Evolutionary conservation across 1,284 basidiomycete species (phyloP), one percentile per base, ranked within the genome.

Genomic region (Phlebopus sp.): DNA sequence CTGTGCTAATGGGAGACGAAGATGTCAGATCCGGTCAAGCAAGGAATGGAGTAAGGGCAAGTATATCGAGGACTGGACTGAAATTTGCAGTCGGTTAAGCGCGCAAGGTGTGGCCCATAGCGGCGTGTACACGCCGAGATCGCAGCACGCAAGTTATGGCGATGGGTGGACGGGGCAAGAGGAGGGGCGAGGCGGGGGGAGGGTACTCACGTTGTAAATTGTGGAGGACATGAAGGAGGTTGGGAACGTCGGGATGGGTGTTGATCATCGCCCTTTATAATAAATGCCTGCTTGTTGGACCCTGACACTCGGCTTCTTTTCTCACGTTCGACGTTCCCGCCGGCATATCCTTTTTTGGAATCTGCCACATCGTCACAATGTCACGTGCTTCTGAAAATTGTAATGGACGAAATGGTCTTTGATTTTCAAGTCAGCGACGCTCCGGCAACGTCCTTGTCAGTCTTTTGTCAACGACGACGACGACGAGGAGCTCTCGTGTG

Each of bases 1-100:
- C 85, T 78, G 59, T 86, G 84, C 84, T 87, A 69, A 42, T 49
- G 41, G 27, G 37, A 51, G 9, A 37, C 31, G 37, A 46, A 31
- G 5, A 55, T 1, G 50, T 66, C 4, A 66, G 63, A 50, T 31
- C n/a, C n/a, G 19, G 13, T 46, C 29, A 39, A 34, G 15, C 19
- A 21, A 37, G 23, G 5, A 18, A 29, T 2, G 14, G 7, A 32
- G 11, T 37, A 13, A 27, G 27, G 3, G 19, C 14, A 25, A 42
- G 36, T 36, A 11, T 19, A 44, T 30, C 27, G 45, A 7, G 47
- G 43, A 38, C 13, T 15, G 43, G 43, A 3, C 42, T 35, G 55
- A 63, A 66, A 63, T 63, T 67, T 67, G 62, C 46, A 46, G 17
- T 13, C 21, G 18, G 25, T 31, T 21, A 44, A 30, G 27, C 50